Evolutionary conservation across 1,139 yeast genomes (phyloP).

Genomic region (Suhomyces bolitotheri): DNA sequence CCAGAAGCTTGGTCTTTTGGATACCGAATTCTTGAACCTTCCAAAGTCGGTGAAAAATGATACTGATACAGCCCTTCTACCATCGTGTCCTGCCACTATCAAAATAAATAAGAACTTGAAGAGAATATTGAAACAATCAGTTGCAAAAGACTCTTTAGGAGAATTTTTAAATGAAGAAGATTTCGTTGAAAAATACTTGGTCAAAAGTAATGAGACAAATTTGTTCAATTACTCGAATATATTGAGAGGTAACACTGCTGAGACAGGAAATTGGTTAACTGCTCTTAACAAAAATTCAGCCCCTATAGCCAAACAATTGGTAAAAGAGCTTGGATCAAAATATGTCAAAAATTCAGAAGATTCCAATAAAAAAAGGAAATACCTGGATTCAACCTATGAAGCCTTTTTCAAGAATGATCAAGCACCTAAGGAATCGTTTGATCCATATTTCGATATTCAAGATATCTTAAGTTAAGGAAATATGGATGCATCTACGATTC

Average conservation of each 20-base stretch:
- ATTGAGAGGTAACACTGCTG: slow-evolving; percentile 21
- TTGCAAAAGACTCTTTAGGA: slow-evolving; percentile 21
- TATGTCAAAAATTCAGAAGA: slow-evolving; percentile 20
- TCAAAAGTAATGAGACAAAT: slow-evolving; percentile 23
- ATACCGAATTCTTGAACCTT: slow-evolving; percentile 14
- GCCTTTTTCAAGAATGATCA: slow-evolving; percentile 15
- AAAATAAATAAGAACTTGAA: slow-evolving; percentile 30
- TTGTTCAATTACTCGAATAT: slow-evolving; percentile 36
- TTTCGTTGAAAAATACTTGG: slow-evolving; percentile 30
- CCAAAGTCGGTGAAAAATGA: slow-evolving; percentile 10
- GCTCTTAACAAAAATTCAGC: slow-evolving; percentile 16
- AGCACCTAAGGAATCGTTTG: slow-evolving; percentile 20
- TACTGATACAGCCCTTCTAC: slow-evolving; percentile 20
- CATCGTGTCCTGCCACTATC: slow-evolving; percentile 34
- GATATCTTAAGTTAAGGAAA: slow-evolving; percentile 15
- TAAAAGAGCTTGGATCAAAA: slow-evolving; percentile 20
- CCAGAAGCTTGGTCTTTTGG: slow-evolving; percentile 12
- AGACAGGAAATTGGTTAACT: slow-evolving; percentile 21
- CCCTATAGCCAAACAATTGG: slow-evolving; percentile 21
- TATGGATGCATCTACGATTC: background rate
- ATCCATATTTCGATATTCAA: slow-evolving; percentile 37
- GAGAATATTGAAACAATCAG: slow-evolving; percentile 28
- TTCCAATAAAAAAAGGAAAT: slow-evolving; percentile 16
- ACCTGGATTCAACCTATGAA: slow-evolving; percentile 13
- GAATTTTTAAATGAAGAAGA: slow-evolving; percentile 24